A percentile compares a stretch with the other conserved stretches of the same genome.
Conservation (phyloP, 176 grass and related monocot genomes). For the Bromus sterilis region DNA sequence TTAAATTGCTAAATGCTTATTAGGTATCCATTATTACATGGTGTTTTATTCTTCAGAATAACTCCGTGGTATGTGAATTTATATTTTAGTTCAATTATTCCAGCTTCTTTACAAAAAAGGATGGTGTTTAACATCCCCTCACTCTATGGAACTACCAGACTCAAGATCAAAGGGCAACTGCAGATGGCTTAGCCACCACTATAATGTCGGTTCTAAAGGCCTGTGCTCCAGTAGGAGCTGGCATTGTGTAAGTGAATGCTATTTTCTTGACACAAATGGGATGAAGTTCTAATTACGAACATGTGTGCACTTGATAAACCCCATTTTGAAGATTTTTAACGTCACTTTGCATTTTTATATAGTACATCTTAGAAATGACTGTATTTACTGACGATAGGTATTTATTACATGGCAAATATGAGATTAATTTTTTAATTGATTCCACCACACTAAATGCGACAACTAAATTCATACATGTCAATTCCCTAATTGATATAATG, state of each 20-base stretch:
- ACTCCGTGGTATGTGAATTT: conserved; percentile 29
- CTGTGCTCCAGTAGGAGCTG: conserved; percentile 35
- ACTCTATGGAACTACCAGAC: background rate
- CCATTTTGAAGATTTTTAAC: too few relatives aligned
- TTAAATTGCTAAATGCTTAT: too few relatives aligned
- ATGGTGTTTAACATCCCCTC: too few relatives aligned
- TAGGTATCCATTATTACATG: background rate
- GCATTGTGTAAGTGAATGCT: conserved; percentile 32
- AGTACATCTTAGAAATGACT: too few relatives aligned
- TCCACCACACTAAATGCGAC: background rate
- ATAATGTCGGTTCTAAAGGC: conserved; percentile 47
- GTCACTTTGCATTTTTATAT: too few relatives aligned
- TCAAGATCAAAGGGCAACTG: conserved; percentile 36
- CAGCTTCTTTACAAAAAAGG: too few relatives aligned
- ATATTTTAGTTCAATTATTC: background rate
- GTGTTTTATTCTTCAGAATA: conserved; percentile 33
- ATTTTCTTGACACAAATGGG: too few relatives aligned
- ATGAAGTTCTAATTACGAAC: too few relatives aligned
- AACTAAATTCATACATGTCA: background rate
- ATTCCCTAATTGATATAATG: background rate
- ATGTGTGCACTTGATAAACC: too few relatives aligned
- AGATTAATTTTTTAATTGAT: background rate
- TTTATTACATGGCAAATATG: background rate
- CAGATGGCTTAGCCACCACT: conserved; percentile 43
- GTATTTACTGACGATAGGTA: background rate